Evolutionary conservation across 495 filamentous ascomycete genomes (phyloP).

Genomic region (Penicillium cosmopolitanum): DNA sequence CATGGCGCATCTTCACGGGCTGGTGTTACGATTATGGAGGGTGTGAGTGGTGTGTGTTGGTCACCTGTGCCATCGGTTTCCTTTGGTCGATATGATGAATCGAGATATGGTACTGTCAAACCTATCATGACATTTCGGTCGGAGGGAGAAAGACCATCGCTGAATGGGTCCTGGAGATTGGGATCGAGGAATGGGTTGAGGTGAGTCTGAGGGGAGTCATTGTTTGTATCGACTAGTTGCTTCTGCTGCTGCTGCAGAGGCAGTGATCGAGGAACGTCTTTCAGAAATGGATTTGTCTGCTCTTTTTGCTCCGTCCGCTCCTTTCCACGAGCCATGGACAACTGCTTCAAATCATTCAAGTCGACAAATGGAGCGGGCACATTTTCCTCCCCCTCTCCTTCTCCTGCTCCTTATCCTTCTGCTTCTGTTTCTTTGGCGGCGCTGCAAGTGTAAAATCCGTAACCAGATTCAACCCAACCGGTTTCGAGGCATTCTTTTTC

Average conservation of each 20-base stretch:
- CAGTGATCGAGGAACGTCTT: neutral
- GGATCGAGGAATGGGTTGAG: slow-evolving; percentile 27
- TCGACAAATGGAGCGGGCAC: slow-evolving; percentile 36
- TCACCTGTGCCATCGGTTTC: slow-evolving; percentile 36
- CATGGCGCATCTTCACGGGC: slow-evolving; percentile 65
- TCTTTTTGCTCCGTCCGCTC: slow-evolving; percentile 36
- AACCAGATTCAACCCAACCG: slow-evolving; percentile 65
- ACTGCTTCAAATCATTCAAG: slow-evolving; percentile 44
- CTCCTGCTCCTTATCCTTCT: neutral
- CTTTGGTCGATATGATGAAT: slow-evolving; percentile 45
- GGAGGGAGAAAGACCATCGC: slow-evolving; percentile 70
- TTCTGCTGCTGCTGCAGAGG: neutral
- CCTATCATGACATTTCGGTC: slow-evolving; percentile 81
- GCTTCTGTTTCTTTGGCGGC: slow-evolving; percentile 14
- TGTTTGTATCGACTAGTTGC: neutral
- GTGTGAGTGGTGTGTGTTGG: slow-evolving; percentile 48
- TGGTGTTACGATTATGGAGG: slow-evolving; percentile 69
- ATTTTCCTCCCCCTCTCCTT: slow-evolving; percentile 2
- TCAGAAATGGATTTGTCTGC: neutral
- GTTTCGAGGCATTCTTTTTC: slow-evolving; percentile 48
- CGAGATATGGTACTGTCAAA: slow-evolving; percentile 66
- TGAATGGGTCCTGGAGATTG: slow-evolving; percentile 19
- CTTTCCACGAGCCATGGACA: slow-evolving; percentile 41
- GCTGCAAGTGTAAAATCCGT: slow-evolving; percentile 51
- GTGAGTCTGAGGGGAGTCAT: slow-evolving; percentile 10